Base-by-base conservation (phyloP, 2,329 filamentous ascomycete species). In the Berkeleyomyces rouxiae region DNA sequence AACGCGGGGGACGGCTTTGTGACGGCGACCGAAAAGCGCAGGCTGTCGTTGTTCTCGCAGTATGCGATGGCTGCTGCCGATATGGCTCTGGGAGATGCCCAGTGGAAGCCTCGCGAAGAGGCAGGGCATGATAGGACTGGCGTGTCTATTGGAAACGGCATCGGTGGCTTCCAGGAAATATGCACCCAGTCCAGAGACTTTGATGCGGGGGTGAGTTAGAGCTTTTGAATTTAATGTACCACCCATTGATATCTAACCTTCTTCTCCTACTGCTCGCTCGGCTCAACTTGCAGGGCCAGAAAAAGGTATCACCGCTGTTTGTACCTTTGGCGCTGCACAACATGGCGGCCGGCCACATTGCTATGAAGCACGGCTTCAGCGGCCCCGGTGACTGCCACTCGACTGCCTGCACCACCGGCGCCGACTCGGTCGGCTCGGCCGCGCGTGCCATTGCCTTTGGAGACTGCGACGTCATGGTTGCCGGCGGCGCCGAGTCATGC, bases 351-450 rank as follows among this genome's bases (percentile, higher is more conserved):
- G 93, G 93, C 0, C 92, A 97, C 71, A 84, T 97, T 44, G 92
- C 92, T 36, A 97, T 99, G 85, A 87, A 84, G 68, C 85, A 93
- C 74, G 88, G 90, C 16, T 87, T 99, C 70, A 76, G 88, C 72
- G 93, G 93, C 0, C 93, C 93, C 3, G 96, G 96, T 70, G 93
- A 96, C 73, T 83, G 92, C 1, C 90, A 83, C 46, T 95, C 92
- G 0, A 99, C 93, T 10, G 93, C 93, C 64, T 99, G 93, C 72
- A 97, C 93, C 0, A 99, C 93, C 0, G 93, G 93, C 9, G 89
- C 92, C 0, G 93, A 99, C 74, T 90, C 91, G 1, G 85, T 99
- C 59, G 93, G 92, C 16, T 93, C 99, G 72, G 93, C 93, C 4
- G 85, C 88, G n/a, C 84, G 92, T 16, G 89, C 96, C 71, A 92